Percentiles rank a stretch among this genome's conserved stretches.
Evolutionary conservation across 2,329 filamentous ascomycete genomes (phyloP).

Genomic region (Shiraia bambusicola): DNA sequence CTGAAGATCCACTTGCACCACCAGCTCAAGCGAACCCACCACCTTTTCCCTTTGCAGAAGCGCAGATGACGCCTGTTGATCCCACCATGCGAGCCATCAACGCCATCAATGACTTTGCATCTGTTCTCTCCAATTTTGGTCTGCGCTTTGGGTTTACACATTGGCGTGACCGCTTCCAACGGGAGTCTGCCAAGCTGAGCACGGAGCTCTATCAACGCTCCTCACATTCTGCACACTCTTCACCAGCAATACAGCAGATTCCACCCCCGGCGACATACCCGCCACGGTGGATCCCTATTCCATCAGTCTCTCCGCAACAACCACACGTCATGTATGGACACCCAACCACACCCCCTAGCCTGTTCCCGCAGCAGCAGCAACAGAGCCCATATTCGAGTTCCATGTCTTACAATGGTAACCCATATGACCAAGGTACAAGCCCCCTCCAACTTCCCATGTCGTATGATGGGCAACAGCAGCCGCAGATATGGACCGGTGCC

Average conservation of each 20-base stretch:
- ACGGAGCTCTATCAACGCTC: slow-evolving; percentile 46
- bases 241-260: slow-evolving; percentile 21
- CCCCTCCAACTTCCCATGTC: slow-evolving; percentile 16
- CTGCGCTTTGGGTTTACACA: slow-evolving; percentile 53
- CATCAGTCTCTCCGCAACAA: slow-evolving; percentile 24
- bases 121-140: slow-evolving; percentile 50
- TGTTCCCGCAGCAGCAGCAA: slow-evolving; percentile 31
- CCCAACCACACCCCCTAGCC: slow-evolving; percentile 34
- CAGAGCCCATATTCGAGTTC: slow-evolving; percentile 32
- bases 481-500: slow-evolving; percentile 21
- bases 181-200: slow-evolving; percentile 46
- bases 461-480: slow-evolving; percentile 14
- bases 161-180: slow-evolving; percentile 53
- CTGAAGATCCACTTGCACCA: slow-evolving; percentile 43
- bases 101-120: slow-evolving; percentile 51
- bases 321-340: slow-evolving; percentile 28
- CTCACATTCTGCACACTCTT: slow-evolving; percentile 27
- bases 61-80: slow-evolving; percentile 30
- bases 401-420: slow-evolving; percentile 29
- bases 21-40: slow-evolving; percentile 31
- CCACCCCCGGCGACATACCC: slow-evolving; percentile 17
- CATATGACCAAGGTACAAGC: slow-evolving; percentile 21
- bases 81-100: slow-evolving; percentile 46
- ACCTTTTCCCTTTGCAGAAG: slow-evolving; percentile 35
- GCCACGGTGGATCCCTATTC: slow-evolving; percentile 31